Percentiles rank a stretch among this genome's conserved stretches.
These are phyloP conservation scores for Pochonia chlamydosporia DNA, from an alignment of 2,329 filamentous ascomycete species.

Conservation along the genomic window DNA sequence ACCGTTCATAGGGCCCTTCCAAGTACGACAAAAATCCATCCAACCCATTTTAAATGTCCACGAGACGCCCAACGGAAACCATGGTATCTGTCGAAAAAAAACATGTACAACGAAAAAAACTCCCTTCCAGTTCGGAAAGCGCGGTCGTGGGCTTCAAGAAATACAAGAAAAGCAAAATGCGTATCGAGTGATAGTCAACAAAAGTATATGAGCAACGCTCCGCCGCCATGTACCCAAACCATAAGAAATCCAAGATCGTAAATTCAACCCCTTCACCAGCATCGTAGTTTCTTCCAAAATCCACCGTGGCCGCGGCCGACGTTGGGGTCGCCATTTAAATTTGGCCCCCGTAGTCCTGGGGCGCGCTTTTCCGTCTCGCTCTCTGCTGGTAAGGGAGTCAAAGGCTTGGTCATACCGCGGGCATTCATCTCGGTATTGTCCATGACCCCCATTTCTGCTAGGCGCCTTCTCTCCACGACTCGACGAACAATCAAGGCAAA, in stretches of 20 bases:
- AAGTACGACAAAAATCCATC: not conserved
- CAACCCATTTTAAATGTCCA: not conserved
- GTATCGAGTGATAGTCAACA: too few relatives aligned
- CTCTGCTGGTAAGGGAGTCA: slow-evolving; percentile 45
- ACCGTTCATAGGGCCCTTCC: too few relatives aligned
- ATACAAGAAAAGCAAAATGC: not conserved
- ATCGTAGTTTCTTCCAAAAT: slow-evolving; percentile 53
- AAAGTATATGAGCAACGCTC: not conserved
- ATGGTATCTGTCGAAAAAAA: slow-evolving; percentile 12
- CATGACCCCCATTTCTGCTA: slow-evolving; percentile 41
- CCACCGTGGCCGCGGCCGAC: slow-evolving; percentile 36
- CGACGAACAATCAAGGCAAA: slow-evolving; percentile 65
- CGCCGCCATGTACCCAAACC: not conserved
- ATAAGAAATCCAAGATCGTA: not conserved
- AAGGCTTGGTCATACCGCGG: slow-evolving; percentile 51
- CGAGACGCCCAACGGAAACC: slow-evolving; percentile 2
- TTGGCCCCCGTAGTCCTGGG: slow-evolving; percentile 38
- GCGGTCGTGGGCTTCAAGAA: too few relatives aligned
- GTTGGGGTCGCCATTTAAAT: slow-evolving; percentile 35
- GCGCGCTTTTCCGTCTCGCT: slow-evolving; percentile 38
- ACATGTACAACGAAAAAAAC: slow-evolving; percentile 5
- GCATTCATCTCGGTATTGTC: slow-evolving; percentile 39
- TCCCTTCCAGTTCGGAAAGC: too few relatives aligned
- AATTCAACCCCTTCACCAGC: slow-evolving; percentile 36
- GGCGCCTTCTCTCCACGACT: slow-evolving; percentile 51